phyloP scores from a whole-genome alignment of 768 basidiomycete genomes.

The Paxillus rubicundulus region DNA sequence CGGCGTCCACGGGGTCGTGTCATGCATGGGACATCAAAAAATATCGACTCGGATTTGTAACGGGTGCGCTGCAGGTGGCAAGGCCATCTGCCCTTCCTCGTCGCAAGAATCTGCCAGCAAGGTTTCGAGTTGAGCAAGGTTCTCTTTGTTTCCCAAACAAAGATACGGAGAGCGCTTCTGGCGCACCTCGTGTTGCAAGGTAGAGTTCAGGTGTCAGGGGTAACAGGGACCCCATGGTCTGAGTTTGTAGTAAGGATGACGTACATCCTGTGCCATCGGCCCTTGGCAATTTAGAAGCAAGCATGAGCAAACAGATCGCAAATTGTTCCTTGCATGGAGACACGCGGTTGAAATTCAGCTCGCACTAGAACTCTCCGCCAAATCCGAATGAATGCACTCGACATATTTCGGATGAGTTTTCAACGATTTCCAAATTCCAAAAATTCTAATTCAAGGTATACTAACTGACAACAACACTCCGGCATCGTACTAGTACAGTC shows the following conservation, averaged over 20 bases:
- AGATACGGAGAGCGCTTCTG: slow-evolving; percentile 23
- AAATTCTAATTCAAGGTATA: slow-evolving; percentile 38
- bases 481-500: slow-evolving; percentile 32
- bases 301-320: background rate
- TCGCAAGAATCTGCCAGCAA: background rate
- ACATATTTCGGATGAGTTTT: background rate
- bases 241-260: background rate
- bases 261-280: background rate
- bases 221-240: too few relatives aligned
- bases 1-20: too few relatives aligned
- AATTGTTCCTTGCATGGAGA: background rate
- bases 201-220: background rate
- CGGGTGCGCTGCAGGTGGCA: too few relatives aligned
- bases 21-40: too few relatives aligned
- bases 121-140: background rate
- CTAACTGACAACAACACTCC: slow-evolving; percentile 32
- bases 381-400: background rate
- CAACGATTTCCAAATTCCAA: slow-evolving; percentile 15
- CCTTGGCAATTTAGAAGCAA: background rate
- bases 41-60: too few relatives aligned
- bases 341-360: background rate
- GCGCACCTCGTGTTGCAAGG: slow-evolving; percentile 27
- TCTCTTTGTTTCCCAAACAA: slow-evolving; percentile 24
- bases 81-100: background rate
- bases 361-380: background rate